Conservation (phyloP, 2,329 filamentous ascomycete species). For the Penicillium polonicum region DNA sequence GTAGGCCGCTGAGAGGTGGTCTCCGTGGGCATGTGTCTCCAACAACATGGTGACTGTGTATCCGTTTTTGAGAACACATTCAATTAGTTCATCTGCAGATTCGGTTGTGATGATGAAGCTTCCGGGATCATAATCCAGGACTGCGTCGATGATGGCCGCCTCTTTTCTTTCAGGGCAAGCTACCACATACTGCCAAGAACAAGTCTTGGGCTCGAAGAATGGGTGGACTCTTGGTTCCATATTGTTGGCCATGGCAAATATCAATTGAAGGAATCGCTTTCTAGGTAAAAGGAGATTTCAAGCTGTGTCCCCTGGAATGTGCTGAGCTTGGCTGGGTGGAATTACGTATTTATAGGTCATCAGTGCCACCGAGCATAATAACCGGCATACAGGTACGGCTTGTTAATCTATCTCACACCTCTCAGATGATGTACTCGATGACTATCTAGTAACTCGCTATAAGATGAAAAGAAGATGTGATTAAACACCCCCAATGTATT, state of each 20-base stretch:
- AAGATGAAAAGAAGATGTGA: background rate
- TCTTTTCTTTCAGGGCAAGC: conserved; percentile 49
- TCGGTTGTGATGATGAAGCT: conserved; percentile 45
- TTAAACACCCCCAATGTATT: too few relatives aligned
- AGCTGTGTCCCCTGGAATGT: too few relatives aligned
- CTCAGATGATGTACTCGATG: background rate
- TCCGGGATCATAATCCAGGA: conserved; percentile 54
- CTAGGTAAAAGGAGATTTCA: too few relatives aligned
- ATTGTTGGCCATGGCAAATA: background rate
- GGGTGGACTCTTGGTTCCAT: conserved; percentile 41
- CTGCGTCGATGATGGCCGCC: conserved; percentile 60
- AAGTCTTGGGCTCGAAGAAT: conserved; percentile 45
- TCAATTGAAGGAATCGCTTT: too few relatives aligned
- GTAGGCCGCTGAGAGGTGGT: conserved; percentile 57
- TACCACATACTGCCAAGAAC: conserved; percentile 62
- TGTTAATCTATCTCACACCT: too few relatives aligned
- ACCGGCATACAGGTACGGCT: too few relatives aligned
- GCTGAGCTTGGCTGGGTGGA: background rate
- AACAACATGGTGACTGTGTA: conserved; percentile 54
- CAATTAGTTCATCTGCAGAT: conserved; percentile 53
- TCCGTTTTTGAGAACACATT: conserved; percentile 39
- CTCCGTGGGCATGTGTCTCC: conserved; percentile 62
- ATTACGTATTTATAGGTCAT: conserved; percentile 19
- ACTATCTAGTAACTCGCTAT: background rate
- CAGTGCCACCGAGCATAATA: background rate